Percentiles rank a stretch among this genome's conserved stretches.
Conservation (phyloP, 1,284 basidiomycete species). For the Ceratobasidium sp. region DNA sequence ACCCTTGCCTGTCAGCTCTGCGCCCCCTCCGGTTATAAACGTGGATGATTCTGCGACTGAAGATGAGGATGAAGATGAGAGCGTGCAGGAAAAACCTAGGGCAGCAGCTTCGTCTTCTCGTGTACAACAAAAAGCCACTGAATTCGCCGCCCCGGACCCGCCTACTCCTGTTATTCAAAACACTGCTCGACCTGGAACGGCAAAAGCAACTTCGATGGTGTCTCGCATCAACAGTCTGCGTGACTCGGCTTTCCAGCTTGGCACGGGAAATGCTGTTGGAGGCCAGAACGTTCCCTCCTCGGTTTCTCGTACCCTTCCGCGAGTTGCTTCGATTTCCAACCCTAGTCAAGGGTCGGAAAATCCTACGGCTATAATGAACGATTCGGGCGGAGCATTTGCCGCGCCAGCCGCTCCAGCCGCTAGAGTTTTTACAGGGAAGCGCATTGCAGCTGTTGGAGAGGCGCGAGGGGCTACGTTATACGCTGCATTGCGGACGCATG, state of each 20-base stretch:
- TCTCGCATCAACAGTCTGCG: conserved; percentile 41
- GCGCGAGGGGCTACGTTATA: conserved; percentile 32
- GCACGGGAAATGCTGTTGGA: neutral
- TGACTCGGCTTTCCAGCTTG: conserved; percentile 36
- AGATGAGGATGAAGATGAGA: conserved; percentile 41
- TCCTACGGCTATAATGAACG: neutral
- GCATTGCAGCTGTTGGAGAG: conserved; percentile 42
- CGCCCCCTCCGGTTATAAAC: conserved; percentile 1
- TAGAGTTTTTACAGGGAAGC: conserved; percentile 43
- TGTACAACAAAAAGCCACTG: neutral
- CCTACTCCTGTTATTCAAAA: neutral
- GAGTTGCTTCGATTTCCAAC: conserved; percentile 3
- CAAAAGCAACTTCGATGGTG: conserved; percentile 30
- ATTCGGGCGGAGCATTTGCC: conserved; percentile 21
- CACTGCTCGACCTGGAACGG: neutral
- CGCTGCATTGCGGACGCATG: conserved; percentile 31
- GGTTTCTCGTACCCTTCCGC: neutral
- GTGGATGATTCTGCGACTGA: conserved; percentile 37
- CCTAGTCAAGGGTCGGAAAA: conserved; percentile 7
- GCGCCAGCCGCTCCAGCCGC: neutral
- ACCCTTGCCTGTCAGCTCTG: neutral
- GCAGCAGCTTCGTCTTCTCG: neutral
- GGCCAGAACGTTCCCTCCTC: neutral
- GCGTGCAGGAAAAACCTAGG: neutral
- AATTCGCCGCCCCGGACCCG: conserved; percentile 10